phyloP scores from a whole-genome alignment of 148 eudicot genomes.

The Simmondsia chinensis region DNA sequence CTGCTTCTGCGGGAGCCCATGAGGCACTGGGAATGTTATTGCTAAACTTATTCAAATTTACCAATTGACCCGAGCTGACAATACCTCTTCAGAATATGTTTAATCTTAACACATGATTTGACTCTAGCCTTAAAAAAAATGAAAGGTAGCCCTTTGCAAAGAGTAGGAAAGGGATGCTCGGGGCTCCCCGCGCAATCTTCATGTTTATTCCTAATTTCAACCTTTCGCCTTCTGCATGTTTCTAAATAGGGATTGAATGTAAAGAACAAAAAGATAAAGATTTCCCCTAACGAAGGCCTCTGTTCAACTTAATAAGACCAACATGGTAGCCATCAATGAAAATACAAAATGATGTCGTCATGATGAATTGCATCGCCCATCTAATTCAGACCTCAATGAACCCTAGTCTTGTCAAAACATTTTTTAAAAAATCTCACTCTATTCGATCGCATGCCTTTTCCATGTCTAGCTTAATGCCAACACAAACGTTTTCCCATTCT shows the following conservation, averaged over 20 bases:
- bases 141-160: not conserved
- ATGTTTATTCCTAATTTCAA: not conserved
- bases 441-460: not conserved
- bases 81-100: too few species aligned
- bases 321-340: not conserved
- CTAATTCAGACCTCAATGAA: not conserved
- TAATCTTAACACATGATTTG: not conserved
- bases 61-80: not conserved
- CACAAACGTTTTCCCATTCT: not conserved
- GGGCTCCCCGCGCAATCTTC: not conserved
- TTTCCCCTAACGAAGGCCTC: not conserved
- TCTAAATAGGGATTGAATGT: not conserved
- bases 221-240: not conserved
- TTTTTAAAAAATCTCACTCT: not conserved
- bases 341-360: not conserved
- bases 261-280: not conserved
- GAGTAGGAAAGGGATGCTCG: not conserved
- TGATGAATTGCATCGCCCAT: not conserved
- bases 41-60: not conserved
- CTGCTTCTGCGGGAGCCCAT: too few species aligned
- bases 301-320: not conserved
- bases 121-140: not conserved
- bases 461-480: not conserved
- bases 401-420: not conserved
- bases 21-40: too few species aligned